Conservation (phyloP, 176 grass and related monocot species). For the Ensete ventricosum region DNA sequence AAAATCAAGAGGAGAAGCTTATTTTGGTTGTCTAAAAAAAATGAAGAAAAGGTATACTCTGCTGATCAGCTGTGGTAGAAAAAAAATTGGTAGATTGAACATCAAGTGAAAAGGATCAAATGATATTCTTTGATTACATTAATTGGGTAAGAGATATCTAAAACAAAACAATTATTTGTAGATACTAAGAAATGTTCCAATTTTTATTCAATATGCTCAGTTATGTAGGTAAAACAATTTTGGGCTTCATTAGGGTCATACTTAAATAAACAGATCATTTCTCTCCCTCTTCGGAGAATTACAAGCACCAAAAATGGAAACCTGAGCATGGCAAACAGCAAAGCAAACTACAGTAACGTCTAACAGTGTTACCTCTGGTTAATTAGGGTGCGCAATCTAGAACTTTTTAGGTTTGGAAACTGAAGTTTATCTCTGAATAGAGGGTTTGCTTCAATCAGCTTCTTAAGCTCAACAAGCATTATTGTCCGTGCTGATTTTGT, state of each 20-base stretch:
- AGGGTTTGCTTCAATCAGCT: conserved; percentile 94
- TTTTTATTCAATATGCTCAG: background rate
- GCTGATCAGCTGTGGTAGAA: background rate
- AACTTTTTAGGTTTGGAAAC: conserved; percentile 88
- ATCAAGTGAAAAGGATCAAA: background rate
- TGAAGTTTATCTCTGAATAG: conserved; percentile 97
- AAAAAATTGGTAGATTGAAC: background rate
- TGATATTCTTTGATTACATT: background rate
- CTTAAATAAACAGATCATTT: conserved; percentile 1
- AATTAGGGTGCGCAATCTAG: conserved; percentile 90
- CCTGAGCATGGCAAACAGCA: background rate
- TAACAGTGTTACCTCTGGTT: conserved; percentile 69
- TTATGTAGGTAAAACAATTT: background rate
- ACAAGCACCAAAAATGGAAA: background rate
- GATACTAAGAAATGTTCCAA: background rate
- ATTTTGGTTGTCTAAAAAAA: no score
- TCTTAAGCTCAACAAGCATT: conserved; percentile 97
- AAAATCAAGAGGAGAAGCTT: no score
- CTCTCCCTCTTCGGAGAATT: background rate
- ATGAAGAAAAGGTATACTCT: no score
- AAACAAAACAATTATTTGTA: background rate
- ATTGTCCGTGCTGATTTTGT: conserved; percentile 95
- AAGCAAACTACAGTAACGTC: background rate
- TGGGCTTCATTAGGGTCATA: background rate
- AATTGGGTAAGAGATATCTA: background rate